Evolutionary conservation across 306 rosid genomes (phyloP).

Genomic region (Prunus campanulata): DNA sequence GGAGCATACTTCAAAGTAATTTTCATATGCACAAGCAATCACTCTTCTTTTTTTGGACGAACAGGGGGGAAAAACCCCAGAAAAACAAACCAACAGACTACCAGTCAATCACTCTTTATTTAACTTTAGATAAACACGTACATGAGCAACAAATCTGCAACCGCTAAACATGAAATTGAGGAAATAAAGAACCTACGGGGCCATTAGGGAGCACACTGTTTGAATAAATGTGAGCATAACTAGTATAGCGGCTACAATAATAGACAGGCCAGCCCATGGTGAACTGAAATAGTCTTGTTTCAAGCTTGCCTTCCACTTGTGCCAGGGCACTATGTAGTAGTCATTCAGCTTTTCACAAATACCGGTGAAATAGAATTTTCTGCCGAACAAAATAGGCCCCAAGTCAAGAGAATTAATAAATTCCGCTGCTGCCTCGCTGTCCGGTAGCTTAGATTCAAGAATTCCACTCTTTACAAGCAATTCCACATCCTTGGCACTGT

Average conservation of each 20-base stretch:
- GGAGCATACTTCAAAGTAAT: too few relatives aligned
- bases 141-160: too few relatives aligned
- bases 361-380: constrained; percentile 3
- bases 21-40: too few relatives aligned
- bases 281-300: constrained; percentile 21
- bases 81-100: too few relatives aligned
- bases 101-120: too few relatives aligned
- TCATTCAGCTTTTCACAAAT: not conserved
- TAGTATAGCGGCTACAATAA: constrained; percentile 6
- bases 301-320: constrained; percentile 33
- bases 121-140: too few relatives aligned
- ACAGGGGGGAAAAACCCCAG: too few relatives aligned
- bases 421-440: constrained; percentile 13
- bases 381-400: constrained; percentile 7
- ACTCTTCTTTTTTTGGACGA: too few relatives aligned
- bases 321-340: not conserved
- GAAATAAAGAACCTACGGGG: too few relatives aligned
- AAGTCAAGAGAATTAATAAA: constrained; percentile 20
- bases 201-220: too few relatives aligned
- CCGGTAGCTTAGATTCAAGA: constrained; percentile 17
- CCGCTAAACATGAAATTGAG: too few relatives aligned
- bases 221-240: too few relatives aligned
- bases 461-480: constrained; percentile 10
- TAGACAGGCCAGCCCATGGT: constrained; percentile 31
- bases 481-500: not conserved